Evolutionary conservation across 2,329 filamentous ascomycete species (phyloP), one percentile per base, ranked within the genome.

Genomic region (Calonectria crousiana): DNA sequence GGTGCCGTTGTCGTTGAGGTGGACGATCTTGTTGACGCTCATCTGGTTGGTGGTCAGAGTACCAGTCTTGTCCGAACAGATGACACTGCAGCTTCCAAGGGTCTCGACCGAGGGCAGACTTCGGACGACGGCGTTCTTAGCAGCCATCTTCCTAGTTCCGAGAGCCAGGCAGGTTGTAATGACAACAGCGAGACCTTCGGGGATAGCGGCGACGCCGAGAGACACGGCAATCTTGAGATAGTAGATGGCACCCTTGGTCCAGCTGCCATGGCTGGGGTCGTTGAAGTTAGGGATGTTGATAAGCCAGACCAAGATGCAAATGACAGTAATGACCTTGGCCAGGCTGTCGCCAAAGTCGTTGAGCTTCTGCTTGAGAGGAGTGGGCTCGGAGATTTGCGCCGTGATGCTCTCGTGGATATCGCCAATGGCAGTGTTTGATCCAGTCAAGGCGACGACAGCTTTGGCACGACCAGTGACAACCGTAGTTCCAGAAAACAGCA

Each of bases 221-320:
- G 97, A 99, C 52, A 99, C 97, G 52, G 97, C 97, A 83, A 99
- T 99, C 90, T 99, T 99, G 81, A 99, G 92, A 86, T 99, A 99
- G 90, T 99, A 99, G 82, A 99, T 98, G 74, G 97, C 97, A 74
- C 97, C 97, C 89, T 98, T 99, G 77, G 95, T 91, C 93, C 95
- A 98, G 85, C 92, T 94, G 81, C 97, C 97, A 81, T 98, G 96
- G 78, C 94, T 94, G 34, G 96, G 95, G 82, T 99, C 97, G 82
- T 92, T 97, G 89, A 99, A 99, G 88, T 99, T 95, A 82, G 95
- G 93, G 79, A 98, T 95, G 87, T 99, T 99, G 90, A 99, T 99
- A 74, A 98, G 89, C 97, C 97, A 99, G 80, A 99, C 97, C 72
- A 98, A 88, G 77, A 98, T 89, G 85, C 97, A 99, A 82, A 99